Evolutionary conservation across 73 alveolate species (phyloP).

Genomic region (Paramecium biaurelia): DNA sequence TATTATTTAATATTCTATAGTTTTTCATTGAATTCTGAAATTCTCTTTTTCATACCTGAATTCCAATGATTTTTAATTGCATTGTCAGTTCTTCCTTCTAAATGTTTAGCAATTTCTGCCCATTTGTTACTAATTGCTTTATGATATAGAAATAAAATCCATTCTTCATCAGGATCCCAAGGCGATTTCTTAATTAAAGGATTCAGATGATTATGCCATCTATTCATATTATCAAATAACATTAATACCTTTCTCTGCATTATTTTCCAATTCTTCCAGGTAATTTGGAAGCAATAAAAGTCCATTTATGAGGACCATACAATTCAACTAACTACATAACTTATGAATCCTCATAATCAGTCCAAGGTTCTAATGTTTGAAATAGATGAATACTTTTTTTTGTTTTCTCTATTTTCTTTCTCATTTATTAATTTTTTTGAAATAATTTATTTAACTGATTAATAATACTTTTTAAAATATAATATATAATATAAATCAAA

Average conservation of each 20-base stretch:
- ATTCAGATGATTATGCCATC: slow-evolving; percentile 99
- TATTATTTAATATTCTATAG: background rate
- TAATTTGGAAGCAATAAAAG: slow-evolving; percentile 89
- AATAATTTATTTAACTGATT: slow-evolving; percentile 1
- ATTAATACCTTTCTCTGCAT: slow-evolving; percentile 86
- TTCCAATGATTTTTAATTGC: slow-evolving; percentile 84
- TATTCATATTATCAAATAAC: background rate
- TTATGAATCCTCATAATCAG: slow-evolving; percentile 95
- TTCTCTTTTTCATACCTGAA: slow-evolving; percentile 76
- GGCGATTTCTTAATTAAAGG: slow-evolving; percentile 94
- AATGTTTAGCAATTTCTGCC: slow-evolving; percentile 90
- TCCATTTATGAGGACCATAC: slow-evolving; percentile 98
- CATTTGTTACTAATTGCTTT: slow-evolving; percentile 94
- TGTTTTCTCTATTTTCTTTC: slow-evolving; percentile 24
- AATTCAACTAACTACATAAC: slow-evolving; percentile 90
- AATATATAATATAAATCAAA: background rate
- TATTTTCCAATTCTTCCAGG: slow-evolving; percentile 97
- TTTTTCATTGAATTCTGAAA: slow-evolving; percentile 55
- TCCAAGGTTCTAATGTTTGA: slow-evolving; percentile 82
- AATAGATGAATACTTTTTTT: background rate
- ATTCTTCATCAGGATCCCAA: slow-evolving; percentile 97
- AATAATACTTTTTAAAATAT: background rate
- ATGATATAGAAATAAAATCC: slow-evolving; percentile 92
- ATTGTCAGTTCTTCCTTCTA: slow-evolving; percentile 81
- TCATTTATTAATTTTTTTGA: background rate